Conservation (phyloP, 257 asterid genomes). For the Voacanga thouarsii region DNA sequence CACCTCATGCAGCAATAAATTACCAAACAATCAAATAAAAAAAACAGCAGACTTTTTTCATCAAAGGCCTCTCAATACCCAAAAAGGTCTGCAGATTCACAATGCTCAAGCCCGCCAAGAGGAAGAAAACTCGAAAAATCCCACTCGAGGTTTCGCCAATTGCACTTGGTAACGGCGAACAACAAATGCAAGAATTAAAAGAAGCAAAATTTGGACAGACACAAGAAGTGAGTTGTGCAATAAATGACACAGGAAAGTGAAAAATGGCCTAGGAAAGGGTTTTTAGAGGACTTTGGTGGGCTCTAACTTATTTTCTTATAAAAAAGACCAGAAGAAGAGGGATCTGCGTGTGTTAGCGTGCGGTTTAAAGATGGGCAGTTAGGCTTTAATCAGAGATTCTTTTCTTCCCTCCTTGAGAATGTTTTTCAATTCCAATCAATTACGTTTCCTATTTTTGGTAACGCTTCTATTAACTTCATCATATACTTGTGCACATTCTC, state of each 20-base stretch:
- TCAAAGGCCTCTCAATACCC: slow-evolving; percentile 4
- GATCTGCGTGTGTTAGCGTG: slow-evolving; percentile 15
- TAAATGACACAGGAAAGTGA: neutral
- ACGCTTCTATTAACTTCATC: neutral
- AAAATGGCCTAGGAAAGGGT: neutral
- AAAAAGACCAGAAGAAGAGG: neutral
- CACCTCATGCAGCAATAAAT: slow-evolving; percentile 20
- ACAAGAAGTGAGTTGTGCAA: slow-evolving; percentile 2
- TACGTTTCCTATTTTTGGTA: neutral
- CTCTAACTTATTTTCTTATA: neutral
- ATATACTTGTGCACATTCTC: no score
- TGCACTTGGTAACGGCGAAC: slow-evolving; percentile 14
- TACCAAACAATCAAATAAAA: slow-evolving; percentile 3
- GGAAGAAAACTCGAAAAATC: slow-evolving; percentile 17
- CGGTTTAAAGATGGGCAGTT: slow-evolving; percentile 14
- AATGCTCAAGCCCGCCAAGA: slow-evolving; percentile 11
- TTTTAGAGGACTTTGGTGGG: slow-evolving; percentile 18
- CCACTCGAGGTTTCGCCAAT: slow-evolving; percentile 15
- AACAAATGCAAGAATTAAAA: slow-evolving; percentile 2
- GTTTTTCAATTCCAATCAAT: neutral
- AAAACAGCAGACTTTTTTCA: neutral
- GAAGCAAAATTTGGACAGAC: neutral
- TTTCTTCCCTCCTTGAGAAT: slow-evolving; percentile 21
- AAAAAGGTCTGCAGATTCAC: neutral
- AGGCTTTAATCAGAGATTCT: slow-evolving; percentile 19